A percentile compares a stretch with the other conserved stretches of the same genome.
Conservation (phyloP, 345 rosid genomes). For the Kernera saxatilis region DNA sequence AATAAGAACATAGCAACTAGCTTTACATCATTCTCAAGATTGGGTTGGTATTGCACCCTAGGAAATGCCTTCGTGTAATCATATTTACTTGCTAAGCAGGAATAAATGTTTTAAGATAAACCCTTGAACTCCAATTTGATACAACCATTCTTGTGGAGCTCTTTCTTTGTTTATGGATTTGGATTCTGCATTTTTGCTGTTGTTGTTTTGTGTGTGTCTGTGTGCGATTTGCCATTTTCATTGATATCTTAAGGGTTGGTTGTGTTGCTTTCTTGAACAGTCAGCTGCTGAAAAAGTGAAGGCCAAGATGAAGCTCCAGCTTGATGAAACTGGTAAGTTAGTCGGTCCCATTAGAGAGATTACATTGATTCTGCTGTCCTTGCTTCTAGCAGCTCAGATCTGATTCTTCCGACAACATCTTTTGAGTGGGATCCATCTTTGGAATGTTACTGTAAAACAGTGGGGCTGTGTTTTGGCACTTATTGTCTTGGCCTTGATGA, state of each 20-base stretch:
- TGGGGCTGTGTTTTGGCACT: conserved; percentile 5
- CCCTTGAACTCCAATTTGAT: not conserved
- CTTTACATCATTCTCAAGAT: not conserved
- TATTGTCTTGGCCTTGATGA: not conserved
- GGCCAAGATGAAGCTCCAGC: conserved; percentile 91
- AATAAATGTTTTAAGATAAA: not conserved
- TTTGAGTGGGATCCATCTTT: conserved; percentile 20
- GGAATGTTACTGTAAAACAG: not conserved
- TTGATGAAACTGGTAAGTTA: conserved; percentile 65
- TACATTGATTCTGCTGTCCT: conserved; percentile 11
- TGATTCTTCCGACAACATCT: conserved; percentile 1
- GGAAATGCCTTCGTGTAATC: not conserved
- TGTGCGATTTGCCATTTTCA: not conserved
- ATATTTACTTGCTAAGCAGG: not conserved
- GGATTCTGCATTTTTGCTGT: not conserved
- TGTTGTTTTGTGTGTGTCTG: not conserved
- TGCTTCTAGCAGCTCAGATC: not conserved
- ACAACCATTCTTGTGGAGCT: not conserved
- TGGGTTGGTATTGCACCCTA: not conserved
- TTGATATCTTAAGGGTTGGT: not conserved
- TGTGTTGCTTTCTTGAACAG: conserved; percentile 42
- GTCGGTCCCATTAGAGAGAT: conserved; percentile 3
- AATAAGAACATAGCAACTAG: conserved; percentile 1
- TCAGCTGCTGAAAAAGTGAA: conserved; percentile 80
- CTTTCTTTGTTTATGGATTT: conserved; percentile 1